phyloP scores from a whole-genome alignment of 306 rosid genomes.

The Purshia tridentata region DNA sequence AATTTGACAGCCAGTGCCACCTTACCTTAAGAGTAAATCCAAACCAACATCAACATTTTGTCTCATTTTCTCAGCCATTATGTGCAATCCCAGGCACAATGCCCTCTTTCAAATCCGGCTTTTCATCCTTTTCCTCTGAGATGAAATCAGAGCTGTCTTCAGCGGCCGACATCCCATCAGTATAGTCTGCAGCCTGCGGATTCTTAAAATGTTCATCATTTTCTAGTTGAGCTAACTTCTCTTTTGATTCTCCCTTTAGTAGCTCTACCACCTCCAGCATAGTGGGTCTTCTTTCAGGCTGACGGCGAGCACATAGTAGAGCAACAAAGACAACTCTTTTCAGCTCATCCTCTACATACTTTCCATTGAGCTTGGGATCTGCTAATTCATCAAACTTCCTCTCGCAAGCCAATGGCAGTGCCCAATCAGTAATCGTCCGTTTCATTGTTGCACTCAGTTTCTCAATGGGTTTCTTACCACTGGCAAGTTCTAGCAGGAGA shows the following conservation, averaged over 20 bases:
- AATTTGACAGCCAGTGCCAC: slow-evolving; percentile 36
- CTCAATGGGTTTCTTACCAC: slow-evolving; percentile 81
- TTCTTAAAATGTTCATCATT: slow-evolving; percentile 60
- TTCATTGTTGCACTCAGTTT: slow-evolving; percentile 47
- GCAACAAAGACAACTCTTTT: slow-evolving; percentile 74
- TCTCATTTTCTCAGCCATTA: slow-evolving; percentile 17
- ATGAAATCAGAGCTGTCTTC: slow-evolving; percentile 77
- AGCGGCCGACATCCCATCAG: slow-evolving; percentile 39
- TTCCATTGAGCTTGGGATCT: slow-evolving; percentile 78
- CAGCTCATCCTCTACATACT: slow-evolving; percentile 72
- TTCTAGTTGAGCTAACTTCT: slow-evolving; percentile 58
- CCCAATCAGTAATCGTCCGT: slow-evolving; percentile 84
- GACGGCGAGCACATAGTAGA: slow-evolving; percentile 60
- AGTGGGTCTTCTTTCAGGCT: slow-evolving; percentile 75
- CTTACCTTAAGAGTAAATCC: slow-evolving; percentile 12
- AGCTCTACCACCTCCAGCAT: slow-evolving; percentile 80
- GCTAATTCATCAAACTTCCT: slow-evolving; percentile 60
- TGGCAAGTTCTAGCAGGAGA: slow-evolving; percentile 89
- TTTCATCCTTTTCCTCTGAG: slow-evolving; percentile 60
- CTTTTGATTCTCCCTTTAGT: slow-evolving; percentile 75
- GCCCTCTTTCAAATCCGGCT: slow-evolving; percentile 40
- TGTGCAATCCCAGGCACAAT: slow-evolving; percentile 26
- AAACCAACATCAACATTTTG: slow-evolving; percentile 11
- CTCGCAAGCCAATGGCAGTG: slow-evolving; percentile 75
- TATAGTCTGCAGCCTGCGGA: slow-evolving; percentile 30